These are phyloP conservation scores for Eucalyptus tenuipes DNA, from an alignment of 345 rosid species.

Conservation along the genomic window DNA sequence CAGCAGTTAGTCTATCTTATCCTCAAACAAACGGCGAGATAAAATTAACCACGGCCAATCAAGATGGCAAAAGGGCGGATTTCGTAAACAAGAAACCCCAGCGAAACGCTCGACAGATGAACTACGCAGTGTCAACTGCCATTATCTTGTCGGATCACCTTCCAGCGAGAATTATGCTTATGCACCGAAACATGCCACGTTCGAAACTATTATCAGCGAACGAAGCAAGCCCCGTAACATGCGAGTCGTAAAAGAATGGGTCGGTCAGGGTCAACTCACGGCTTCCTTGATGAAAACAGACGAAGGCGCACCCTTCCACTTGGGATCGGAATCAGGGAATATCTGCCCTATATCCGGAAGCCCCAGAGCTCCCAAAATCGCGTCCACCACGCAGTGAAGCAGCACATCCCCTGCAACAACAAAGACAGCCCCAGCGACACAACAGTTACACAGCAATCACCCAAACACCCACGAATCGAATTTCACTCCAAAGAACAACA, in stretches of 20 bases:
- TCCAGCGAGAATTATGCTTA: neutral
- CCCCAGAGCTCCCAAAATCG: slow-evolving; percentile 90
- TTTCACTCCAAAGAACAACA: neutral
- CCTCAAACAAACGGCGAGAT: neutral
- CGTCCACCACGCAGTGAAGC: slow-evolving; percentile 97
- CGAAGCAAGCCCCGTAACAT: neutral
- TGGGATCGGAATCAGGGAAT: slow-evolving; percentile 88
- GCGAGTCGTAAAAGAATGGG: neutral
- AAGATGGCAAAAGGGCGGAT: neutral
- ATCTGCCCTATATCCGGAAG: slow-evolving; percentile 99
- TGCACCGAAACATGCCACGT: neutral
- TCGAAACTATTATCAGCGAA: neutral
- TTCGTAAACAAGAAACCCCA: neutral
- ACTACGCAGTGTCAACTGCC: neutral
- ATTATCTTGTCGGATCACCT: neutral
- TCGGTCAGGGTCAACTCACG: slow-evolving; percentile 33
- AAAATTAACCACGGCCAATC: neutral
- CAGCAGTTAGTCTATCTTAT: neutral
- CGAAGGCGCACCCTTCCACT: slow-evolving; percentile 95
- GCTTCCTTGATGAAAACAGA: slow-evolving; percentile 91
- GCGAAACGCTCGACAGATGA: neutral
- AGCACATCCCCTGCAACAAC: slow-evolving; percentile 81
- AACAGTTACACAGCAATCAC: neutral
- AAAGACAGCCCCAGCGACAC: neutral
- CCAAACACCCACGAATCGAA: neutral